Evolutionary conservation across 371 early-diverging fungal species (phyloP), one percentile per base, ranked within the genome.

Genomic region (Capniomyces stellatus): DNA sequence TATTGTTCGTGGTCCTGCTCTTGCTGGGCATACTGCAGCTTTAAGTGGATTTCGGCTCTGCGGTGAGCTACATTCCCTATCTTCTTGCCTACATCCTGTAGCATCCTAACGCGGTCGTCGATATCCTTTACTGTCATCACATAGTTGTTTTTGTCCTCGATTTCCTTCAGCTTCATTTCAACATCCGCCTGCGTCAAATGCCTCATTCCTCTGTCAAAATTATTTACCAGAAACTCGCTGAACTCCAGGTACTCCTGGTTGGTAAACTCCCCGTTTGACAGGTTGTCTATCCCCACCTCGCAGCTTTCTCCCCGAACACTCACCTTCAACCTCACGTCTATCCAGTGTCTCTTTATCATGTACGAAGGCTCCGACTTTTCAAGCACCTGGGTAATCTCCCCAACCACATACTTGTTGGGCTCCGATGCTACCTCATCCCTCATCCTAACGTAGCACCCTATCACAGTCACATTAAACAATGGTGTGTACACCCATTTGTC

Each of bases 401-500:
- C 63, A 50, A 88, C 70, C 59, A 79, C 73, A 51, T 78, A 76
- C 29, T 79, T 63, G 56, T 84, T 70, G 2, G 66, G 65, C 29
- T 69, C 70, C 42, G 73, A 66, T 6, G 68, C 62, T 53, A 75
- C 76, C n/a, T 67, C 54, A 0, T 80, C 82, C 22, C 70, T 73
- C 13, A 85, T 54, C 30, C 85, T 79, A 2, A 81, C 81, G 63
- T 74, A 77, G 52, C 77, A 73, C 1, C 83, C 85, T 18, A 64
- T 62, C 0, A 77, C 75, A 2, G 80, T 72, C 3, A 76, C 66
- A 51, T 76, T 73, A 60, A 87, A 82, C 51, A 81, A 81, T 1
- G 84, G 80, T 13, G 73, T 64, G 64, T 78, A 76, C 22, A 79
- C 59, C 86, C 87, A 87, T 43, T 78, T 75, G 47, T 81, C 85